phyloP scores from a whole-genome alignment of 2,329 filamentous ascomycete species.

The Fusarium sp. region DNA sequence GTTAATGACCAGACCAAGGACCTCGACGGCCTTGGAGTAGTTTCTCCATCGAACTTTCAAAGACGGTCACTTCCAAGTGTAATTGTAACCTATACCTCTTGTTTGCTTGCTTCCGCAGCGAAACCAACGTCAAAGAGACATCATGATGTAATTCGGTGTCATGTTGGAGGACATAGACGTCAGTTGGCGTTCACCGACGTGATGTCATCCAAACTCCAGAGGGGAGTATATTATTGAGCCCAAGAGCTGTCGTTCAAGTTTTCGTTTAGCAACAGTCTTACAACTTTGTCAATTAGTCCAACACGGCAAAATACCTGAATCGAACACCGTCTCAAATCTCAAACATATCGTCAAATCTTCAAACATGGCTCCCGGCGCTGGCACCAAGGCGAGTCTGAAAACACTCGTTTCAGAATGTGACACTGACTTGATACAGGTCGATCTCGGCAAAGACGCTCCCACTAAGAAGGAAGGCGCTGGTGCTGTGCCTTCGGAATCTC shows the following conservation, averaged over 20 bases:
- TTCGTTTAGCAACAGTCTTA: neutral
- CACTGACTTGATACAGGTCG: slow-evolving; percentile 55
- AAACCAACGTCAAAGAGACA: slow-evolving; percentile 10
- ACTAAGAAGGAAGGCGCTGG: slow-evolving; percentile 72
- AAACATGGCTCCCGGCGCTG: slow-evolving; percentile 29
- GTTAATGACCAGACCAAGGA: neutral
- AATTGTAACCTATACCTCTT: slow-evolving; percentile 1
- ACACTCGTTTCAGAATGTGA: neutral
- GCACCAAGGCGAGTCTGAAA: slow-evolving; percentile 39
- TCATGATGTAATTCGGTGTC: slow-evolving; percentile 42
- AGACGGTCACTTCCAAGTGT: slow-evolving; percentile 2
- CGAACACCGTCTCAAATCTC: neutral
- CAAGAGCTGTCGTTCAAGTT: neutral
- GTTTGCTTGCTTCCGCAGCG: slow-evolving; percentile 2
- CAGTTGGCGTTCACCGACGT: slow-evolving; percentile 20
- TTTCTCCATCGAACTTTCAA: slow-evolving; percentile 23
- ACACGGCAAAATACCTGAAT: neutral
- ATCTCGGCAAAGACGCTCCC: slow-evolving; percentile 61
- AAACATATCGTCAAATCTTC: slow-evolving; percentile 33
- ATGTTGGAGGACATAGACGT: slow-evolving; percentile 26
- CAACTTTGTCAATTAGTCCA: neutral
- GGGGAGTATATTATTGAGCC: slow-evolving; percentile 32
- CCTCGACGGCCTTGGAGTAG: slow-evolving; percentile 23
- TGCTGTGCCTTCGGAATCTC: slow-evolving; percentile 73
- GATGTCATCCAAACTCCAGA: slow-evolving; percentile 30